A percentile compares a stretch with the other conserved stretches of the same genome.
Evolutionary conservation across 2,329 filamentous ascomycete species (phyloP).

Genomic region (Cadophora sp.): DNA sequence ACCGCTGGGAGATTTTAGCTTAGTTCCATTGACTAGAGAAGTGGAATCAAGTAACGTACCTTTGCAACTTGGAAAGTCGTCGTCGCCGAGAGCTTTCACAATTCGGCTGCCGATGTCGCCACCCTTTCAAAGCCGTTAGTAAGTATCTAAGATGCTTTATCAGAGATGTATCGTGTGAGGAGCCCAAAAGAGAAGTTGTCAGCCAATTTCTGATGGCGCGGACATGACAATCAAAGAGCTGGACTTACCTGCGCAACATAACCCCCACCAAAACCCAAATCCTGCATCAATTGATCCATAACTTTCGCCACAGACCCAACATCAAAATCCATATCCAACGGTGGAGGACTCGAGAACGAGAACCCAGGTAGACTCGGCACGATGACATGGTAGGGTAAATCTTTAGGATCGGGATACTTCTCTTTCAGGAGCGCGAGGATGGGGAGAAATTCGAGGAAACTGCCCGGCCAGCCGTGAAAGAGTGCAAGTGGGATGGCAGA

Average conservation of each 20-base stretch:
- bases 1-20: neutral
- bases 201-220: neutral
- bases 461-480: conserved; percentile 37
- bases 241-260: conserved; percentile 30
- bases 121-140: neutral
- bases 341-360: conserved; percentile 31
- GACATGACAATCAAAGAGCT: neutral
- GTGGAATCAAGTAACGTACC: conserved; percentile 17
- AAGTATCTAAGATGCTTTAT: neutral
- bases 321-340: conserved; percentile 44
- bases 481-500: conserved; percentile 33
- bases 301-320: conserved; percentile 35
- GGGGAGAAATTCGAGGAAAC: conserved; percentile 33
- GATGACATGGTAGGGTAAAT: conserved; percentile 35
- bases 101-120: conserved; percentile 35
- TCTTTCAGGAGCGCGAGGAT: conserved; percentile 42
- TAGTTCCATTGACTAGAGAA: neutral
- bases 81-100: conserved; percentile 23
- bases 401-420: conserved; percentile 27
- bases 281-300: conserved; percentile 29
- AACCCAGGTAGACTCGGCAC: conserved; percentile 37
- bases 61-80: conserved; percentile 30
- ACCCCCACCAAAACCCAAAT: conserved; percentile 42
- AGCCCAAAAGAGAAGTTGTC: no score
- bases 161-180: no score